A percentile compares a stretch with the other conserved stretches of the same genome.
These are phyloP conservation scores for Lactifluus echinatus DNA, from an alignment of 768 basidiomycete species.

Conservation along the genomic window DNA sequence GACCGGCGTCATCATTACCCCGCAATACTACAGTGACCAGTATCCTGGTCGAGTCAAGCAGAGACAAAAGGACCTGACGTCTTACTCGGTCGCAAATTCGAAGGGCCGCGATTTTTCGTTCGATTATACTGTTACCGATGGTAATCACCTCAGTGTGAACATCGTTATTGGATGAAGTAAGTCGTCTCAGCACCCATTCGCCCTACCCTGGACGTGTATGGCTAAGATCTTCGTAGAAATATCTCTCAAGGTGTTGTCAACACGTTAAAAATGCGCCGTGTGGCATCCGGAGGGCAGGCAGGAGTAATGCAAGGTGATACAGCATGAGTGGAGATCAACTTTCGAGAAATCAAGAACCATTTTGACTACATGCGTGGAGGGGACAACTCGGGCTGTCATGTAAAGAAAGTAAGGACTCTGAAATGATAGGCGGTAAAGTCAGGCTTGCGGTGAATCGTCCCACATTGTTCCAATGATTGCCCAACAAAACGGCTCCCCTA, in stretches of 20 bases:
- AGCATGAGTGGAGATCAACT: too few relatives aligned
- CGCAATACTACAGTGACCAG: neutral
- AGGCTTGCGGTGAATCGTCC: too few relatives aligned
- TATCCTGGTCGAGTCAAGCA: neutral
- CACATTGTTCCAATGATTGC: too few relatives aligned
- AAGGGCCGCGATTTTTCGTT: neutral
- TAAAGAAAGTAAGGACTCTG: too few relatives aligned
- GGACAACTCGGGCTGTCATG: neutral
- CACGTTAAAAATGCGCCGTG: too few relatives aligned
- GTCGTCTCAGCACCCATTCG: neutral
- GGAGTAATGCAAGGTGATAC: neutral
- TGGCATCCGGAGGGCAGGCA: too few relatives aligned
- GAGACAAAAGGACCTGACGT: neutral
- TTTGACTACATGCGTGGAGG: neutral
- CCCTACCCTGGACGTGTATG: neutral
- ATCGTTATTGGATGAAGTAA: neutral
- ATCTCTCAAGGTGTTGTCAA: neutral
- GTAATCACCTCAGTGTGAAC: neutral
- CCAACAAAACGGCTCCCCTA: too few relatives aligned
- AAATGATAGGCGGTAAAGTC: too few relatives aligned
- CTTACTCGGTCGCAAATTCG: neutral
- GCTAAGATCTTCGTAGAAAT: neutral
- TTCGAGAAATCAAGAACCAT: neutral
- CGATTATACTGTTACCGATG: neutral
- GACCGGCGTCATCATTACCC: constrained; percentile 1